These are phyloP conservation scores for Melocanna baccifera DNA, from an alignment of 176 grass and related monocot species.

Conservation along the genomic window DNA sequence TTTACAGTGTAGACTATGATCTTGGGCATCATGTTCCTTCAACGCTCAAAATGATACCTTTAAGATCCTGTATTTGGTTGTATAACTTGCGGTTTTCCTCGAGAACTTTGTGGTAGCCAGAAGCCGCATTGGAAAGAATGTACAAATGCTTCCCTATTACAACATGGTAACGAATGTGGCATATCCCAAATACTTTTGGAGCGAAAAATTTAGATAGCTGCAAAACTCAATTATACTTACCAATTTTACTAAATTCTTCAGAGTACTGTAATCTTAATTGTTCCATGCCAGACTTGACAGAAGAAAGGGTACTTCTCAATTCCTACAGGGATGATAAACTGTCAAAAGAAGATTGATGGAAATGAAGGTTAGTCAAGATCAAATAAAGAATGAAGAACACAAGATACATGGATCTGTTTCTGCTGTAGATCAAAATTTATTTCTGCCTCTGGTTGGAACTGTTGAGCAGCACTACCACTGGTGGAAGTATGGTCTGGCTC, in stretches of 20 bases:
- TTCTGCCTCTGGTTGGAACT: slow-evolving; percentile 30
- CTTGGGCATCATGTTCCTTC: neutral
- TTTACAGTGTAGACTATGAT: slow-evolving; percentile 19
- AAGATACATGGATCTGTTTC: slow-evolving; percentile 63
- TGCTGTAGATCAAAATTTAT: slow-evolving; percentile 56
- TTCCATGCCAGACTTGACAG: slow-evolving; percentile 66
- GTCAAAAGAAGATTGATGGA: slow-evolving; percentile 26
- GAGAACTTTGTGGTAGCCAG: slow-evolving; percentile 77
- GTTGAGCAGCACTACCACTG: slow-evolving; percentile 32
- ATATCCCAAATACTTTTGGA: neutral
- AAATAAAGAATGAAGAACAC: slow-evolving; percentile 15
- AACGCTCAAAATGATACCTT: slow-evolving; percentile 51
- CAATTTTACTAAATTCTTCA: slow-evolving; percentile 65
- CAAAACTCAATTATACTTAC: slow-evolving; percentile 40
- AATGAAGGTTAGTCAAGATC: slow-evolving; percentile 15
- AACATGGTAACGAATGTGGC: neutral
- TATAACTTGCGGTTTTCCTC: slow-evolving; percentile 96
- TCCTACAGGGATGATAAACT: slow-evolving; percentile 52
- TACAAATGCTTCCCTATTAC: slow-evolving; percentile 65
- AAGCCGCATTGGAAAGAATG: slow-evolving; percentile 58
- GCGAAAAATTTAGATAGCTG: neutral
- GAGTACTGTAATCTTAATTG: slow-evolving; percentile 58
- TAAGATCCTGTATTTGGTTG: slow-evolving; percentile 92
- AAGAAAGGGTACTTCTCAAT: slow-evolving; percentile 61
- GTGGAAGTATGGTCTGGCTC: slow-evolving; percentile 18